Conservation (phyloP, 108 stramenopile genomes). For the Fragilariopsis cylindrus region DNA sequence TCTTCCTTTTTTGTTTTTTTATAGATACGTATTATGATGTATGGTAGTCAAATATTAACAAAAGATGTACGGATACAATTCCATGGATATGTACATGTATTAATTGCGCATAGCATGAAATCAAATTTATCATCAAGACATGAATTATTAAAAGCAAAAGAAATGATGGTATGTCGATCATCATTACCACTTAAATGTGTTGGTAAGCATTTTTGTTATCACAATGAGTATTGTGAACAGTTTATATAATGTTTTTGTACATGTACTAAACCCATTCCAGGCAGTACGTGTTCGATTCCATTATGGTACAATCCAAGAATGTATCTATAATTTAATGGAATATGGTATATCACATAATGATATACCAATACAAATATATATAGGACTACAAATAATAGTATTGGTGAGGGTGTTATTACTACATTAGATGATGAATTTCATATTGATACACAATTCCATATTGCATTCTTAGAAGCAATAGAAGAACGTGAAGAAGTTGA, state of each 20-base stretch:
- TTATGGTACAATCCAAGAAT: slow-evolving; percentile 13
- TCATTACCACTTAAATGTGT: neutral
- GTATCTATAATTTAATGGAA: slow-evolving; percentile 15
- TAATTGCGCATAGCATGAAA: neutral
- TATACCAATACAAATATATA: slow-evolving; percentile 17
- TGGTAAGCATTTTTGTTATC: slow-evolving; percentile 13
- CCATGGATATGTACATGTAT: neutral
- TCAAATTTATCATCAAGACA: neutral
- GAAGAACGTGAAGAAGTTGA: slow-evolving; percentile 3
- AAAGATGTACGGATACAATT: neutral
- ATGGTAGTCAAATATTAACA: neutral
- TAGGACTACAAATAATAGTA: neutral
- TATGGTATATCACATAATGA: slow-evolving; percentile 14
- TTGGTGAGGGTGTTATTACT: too few species aligned
- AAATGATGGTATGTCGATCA: neutral
- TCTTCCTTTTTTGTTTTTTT: neutral
- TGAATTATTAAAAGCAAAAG: neutral
- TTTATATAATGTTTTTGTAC: neutral
- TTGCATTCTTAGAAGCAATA: neutral
- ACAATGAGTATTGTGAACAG: neutral
- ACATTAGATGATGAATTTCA: too few species aligned
- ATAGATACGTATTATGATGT: slow-evolving; percentile 1
- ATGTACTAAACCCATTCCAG: neutral
- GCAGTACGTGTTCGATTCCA: neutral
- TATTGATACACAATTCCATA: slow-evolving; percentile 11